These are phyloP conservation scores for Elaphomyces granulatus DNA, from an alignment of 495 filamentous ascomycete species.

Conservation along the genomic window DNA sequence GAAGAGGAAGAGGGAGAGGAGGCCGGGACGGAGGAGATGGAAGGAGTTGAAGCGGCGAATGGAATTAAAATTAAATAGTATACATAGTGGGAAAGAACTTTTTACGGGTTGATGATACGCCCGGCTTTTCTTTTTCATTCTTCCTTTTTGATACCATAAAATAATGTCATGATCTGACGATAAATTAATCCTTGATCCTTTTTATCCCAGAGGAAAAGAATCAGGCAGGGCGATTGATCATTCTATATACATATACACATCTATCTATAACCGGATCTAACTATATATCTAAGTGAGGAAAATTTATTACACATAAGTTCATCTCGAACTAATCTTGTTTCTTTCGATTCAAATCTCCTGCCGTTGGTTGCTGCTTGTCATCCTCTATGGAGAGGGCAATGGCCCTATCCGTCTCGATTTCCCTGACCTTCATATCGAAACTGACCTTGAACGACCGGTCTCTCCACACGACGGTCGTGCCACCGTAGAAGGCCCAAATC, in stretches of 20 bases:
- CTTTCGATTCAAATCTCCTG: too few species aligned
- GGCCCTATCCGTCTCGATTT: slow-evolving; percentile 25
- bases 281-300: too few species aligned
- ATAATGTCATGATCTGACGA: slow-evolving; percentile 6
- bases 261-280: too few species aligned
- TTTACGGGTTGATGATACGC: too few species aligned
- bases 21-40: neutral
- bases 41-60: slow-evolving; percentile 1
- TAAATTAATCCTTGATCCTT: slow-evolving; percentile 1
- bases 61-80: too few species aligned
- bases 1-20: slow-evolving; percentile 18
- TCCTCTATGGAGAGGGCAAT: too few species aligned
- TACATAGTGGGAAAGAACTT: too few species aligned
- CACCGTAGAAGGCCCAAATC: slow-evolving; percentile 70
- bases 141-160: slow-evolving; percentile 10
- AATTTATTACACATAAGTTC: too few species aligned
- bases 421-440: slow-evolving; percentile 62
- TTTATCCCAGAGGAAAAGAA: slow-evolving; percentile 1
- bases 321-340: too few species aligned
- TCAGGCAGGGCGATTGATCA: neutral
- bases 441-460: slow-evolving; percentile 70
- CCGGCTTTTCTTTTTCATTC: too few species aligned
- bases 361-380: too few species aligned
- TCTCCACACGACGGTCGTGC: slow-evolving; percentile 73
- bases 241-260: slow-evolving; percentile 1